These are phyloP conservation scores for Fusarium sp. DNA, from an alignment of 2,329 filamentous ascomycete species.

Conservation along the genomic window DNA sequence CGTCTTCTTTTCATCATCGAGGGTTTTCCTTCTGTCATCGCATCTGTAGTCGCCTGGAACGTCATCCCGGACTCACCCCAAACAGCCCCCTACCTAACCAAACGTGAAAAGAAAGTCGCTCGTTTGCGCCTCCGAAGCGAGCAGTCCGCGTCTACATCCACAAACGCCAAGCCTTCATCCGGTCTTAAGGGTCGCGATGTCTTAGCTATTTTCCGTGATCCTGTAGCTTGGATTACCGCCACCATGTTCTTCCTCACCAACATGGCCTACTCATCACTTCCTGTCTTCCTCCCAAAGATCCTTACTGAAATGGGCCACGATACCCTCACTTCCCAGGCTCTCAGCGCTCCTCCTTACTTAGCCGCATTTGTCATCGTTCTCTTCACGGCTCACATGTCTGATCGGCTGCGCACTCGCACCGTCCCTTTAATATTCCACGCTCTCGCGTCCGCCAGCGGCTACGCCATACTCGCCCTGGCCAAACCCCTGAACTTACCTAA, in stretches of 20 bases:
- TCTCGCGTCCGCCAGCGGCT: conserved; percentile 71
- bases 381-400: conserved; percentile 77
- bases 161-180: conserved; percentile 35
- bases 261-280: conserved; percentile 87
- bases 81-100: conserved; percentile 71
- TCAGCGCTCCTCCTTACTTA: conserved; percentile 85
- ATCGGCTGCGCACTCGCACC: conserved; percentile 71
- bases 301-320: conserved; percentile 80
- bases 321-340: conserved; percentile 75
- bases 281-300: conserved; percentile 87
- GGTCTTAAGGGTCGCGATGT: conserved; percentile 68
- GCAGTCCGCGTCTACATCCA: conserved; percentile 46
- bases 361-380: conserved; percentile 78
- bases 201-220: conserved; percentile 55
- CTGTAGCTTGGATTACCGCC: conserved; percentile 73
- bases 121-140: conserved; percentile 71
- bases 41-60: conserved; percentile 78
- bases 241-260: conserved; percentile 90
- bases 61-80: conserved; percentile 81
- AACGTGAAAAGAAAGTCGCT: conserved; percentile 75
- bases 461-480: conserved; percentile 69
- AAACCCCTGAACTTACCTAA: conserved; percentile 57
- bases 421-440: conserved; percentile 76
- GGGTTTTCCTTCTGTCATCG: conserved; percentile 83
- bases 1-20: conserved; percentile 86